These are phyloP conservation scores for Typha latifolia DNA, from an alignment of 176 grass and related monocot species.

Conservation along the genomic window DNA sequence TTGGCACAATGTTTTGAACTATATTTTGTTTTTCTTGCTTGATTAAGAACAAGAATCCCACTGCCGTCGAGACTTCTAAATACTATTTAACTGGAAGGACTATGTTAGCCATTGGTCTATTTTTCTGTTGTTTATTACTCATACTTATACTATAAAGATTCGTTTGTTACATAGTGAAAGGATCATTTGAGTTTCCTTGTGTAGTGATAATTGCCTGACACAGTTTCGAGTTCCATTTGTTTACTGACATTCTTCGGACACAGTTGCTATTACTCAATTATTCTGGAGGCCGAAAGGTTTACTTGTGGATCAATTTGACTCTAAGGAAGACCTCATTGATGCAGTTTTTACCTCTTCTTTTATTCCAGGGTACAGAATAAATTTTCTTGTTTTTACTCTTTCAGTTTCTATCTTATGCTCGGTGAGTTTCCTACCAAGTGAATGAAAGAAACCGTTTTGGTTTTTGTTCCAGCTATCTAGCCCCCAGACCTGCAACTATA, in stretches of 20 bases:
- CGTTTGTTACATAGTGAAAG: no score
- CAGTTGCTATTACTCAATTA: slow-evolving; percentile 85
- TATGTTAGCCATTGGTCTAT: no score
- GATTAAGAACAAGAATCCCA: no score
- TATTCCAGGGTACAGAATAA: slow-evolving; percentile 71
- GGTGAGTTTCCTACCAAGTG: slow-evolving; percentile 7
- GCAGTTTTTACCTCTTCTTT: slow-evolving; percentile 93
- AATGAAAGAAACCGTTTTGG: slow-evolving; percentile 9
- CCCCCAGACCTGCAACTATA: slow-evolving; percentile 60
- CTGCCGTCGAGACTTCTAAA: no score
- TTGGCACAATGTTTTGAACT: no score
- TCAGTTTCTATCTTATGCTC: not conserved
- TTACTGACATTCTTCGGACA: slow-evolving; percentile 23
- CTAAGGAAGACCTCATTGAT: slow-evolving; percentile 88
- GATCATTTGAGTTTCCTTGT: no score
- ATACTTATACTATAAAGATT: no score
- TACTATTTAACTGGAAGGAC: no score
- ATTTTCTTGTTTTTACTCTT: not conserved
- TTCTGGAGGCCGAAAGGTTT: slow-evolving; percentile 78
- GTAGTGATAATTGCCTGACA: no score
- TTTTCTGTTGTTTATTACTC: no score
- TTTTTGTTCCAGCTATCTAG: slow-evolving; percentile 54
- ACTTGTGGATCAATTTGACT: slow-evolving; percentile 90
- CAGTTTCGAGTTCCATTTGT: not conserved
- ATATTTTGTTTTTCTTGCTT: no score